Evolutionary conservation across 805 yeast genomes (phyloP).

Genomic region (Wickerhamomyces bovis): DNA sequence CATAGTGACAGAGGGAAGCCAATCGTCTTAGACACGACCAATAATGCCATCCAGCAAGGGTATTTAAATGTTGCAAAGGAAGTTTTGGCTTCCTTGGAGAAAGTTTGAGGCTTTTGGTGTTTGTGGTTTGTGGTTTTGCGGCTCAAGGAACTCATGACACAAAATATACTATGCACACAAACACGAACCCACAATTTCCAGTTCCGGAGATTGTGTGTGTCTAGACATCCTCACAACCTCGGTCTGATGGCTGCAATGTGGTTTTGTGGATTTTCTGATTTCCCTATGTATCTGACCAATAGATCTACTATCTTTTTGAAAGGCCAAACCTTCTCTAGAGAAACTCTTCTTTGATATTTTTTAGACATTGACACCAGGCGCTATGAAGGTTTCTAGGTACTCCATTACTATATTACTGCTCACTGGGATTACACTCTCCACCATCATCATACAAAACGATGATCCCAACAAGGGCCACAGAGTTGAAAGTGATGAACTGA

Average conservation of each 20-base stretch:
- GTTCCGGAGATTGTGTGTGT: not conserved
- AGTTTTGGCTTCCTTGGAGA: not conserved
- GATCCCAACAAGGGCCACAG: not conserved
- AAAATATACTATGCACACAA: not conserved
- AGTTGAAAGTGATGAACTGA: not conserved
- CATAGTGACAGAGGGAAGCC: conserved; percentile 66
- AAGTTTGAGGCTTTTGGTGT: not conserved
- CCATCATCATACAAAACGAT: not conserved
- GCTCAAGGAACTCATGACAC: not conserved
- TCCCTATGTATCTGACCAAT: not conserved
- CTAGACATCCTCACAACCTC: too few relatives aligned
- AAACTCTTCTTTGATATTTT: not conserved
- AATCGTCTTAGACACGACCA: conserved; percentile 39
- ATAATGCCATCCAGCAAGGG: conserved; percentile 31
- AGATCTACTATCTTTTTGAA: too few relatives aligned
- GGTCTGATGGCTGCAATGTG: not conserved
- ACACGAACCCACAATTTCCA: not conserved
- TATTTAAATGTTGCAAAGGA: conserved; percentile 43
- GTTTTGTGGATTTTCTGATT: not conserved
- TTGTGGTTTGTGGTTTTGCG: not conserved
- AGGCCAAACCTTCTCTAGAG: not conserved
- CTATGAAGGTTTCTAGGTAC: not conserved
- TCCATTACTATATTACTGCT: too few relatives aligned
- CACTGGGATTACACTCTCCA: not conserved
- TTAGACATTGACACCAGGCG: not conserved